Conservation (phyloP, 208 protist genomes). For the Hexamita inflata region DNA sequence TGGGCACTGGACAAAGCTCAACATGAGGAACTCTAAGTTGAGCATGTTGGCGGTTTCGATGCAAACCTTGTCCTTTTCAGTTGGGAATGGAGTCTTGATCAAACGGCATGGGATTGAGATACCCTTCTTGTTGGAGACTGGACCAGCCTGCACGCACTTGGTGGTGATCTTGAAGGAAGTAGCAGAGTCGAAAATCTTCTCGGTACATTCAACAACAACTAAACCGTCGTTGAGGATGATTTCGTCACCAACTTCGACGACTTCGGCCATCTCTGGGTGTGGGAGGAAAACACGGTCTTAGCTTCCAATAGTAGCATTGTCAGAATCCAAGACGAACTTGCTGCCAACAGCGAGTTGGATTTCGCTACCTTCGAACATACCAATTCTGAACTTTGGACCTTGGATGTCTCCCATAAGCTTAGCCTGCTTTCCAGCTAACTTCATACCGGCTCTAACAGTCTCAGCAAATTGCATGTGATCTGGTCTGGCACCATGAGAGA, state of each 20-base stretch:
- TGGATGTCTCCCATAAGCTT: conserved; percentile 44
- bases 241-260: conserved; percentile 32
- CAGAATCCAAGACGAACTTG: conserved; percentile 10
- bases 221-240: conserved; percentile 44
- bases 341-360: conserved; percentile 21
- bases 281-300: conserved; percentile 32
- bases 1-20: background rate
- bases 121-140: background rate
- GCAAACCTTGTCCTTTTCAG: background rate
- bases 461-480: conserved; percentile 34
- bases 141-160: background rate
- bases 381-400: conserved; percentile 39
- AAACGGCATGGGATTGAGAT: conserved; percentile 9
- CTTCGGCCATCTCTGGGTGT: conserved; percentile 35
- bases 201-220: conserved; percentile 24
- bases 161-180: conserved; percentile 7
- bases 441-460: conserved; percentile 26
- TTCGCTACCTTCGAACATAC: conserved; percentile 16
- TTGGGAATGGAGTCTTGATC: background rate
- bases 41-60: conserved; percentile 18
- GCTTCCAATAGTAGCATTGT: conserved; percentile 5
- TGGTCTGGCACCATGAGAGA: conserved; percentile 39
- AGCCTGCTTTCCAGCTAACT: conserved; percentile 14
- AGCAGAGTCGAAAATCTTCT: too few relatives aligned
- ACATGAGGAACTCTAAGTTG: background rate